phyloP scores from a whole-genome alignment of 495 filamentous ascomycete genomes.

The Apiosordaria backusii region DNA sequence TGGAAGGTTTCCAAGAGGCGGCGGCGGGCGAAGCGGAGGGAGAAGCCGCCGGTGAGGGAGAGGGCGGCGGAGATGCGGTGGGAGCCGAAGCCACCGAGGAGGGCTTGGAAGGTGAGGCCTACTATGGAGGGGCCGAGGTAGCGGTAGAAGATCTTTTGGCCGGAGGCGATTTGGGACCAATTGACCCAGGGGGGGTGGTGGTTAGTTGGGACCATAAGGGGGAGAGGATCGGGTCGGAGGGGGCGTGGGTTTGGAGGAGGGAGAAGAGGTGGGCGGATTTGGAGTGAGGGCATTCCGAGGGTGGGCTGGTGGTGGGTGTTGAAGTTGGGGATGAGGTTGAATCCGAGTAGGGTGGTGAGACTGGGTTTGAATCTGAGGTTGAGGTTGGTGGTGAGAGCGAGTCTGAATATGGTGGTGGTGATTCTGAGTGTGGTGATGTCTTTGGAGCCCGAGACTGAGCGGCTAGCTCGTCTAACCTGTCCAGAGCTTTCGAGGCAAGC shows the following conservation, averaged over 20 bases:
- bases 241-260: conserved; percentile 3
- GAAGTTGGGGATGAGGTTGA: conserved; percentile 16
- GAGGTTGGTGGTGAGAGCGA: neutral
- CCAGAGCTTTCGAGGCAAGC: conserved; percentile 62
- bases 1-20: conserved; percentile 74
- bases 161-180: conserved; percentile 72
- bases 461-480: conserved; percentile 19
- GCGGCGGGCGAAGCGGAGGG: conserved; percentile 61
- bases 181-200: conserved; percentile 76
- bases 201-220: conserved; percentile 66
- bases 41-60: conserved; percentile 74
- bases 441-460: neutral
- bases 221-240: conserved; percentile 51
- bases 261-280: neutral
- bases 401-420: neutral
- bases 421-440: neutral
- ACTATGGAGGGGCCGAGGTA: conserved; percentile 65
- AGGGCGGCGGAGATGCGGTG: conserved; percentile 69
- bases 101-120: conserved; percentile 59
- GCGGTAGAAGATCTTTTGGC: conserved; percentile 66
- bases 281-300: neutral
- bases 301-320: neutral
- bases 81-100: conserved; percentile 64
- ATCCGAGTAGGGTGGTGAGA: conserved; percentile 1
- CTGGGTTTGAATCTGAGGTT: neutral